These are phyloP conservation scores for Basidiobolus heterosporus DNA, from an alignment of 371 early-diverging fungal genomes.

Conservation along the genomic window DNA sequence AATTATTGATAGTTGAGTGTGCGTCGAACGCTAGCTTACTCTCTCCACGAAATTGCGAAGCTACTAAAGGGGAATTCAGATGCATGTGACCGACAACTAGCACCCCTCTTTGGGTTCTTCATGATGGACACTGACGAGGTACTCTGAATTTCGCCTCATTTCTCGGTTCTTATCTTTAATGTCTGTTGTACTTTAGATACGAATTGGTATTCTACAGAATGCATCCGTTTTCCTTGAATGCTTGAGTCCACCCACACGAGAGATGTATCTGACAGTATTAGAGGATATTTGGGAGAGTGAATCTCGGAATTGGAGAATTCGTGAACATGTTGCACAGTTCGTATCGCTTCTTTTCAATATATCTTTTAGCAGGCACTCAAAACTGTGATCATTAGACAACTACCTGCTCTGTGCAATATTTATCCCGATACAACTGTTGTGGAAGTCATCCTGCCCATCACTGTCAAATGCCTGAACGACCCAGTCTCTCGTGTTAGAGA, in stretches of 20 bases:
- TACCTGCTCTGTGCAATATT: conserved; percentile 22
- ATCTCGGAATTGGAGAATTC: conserved; percentile 27
- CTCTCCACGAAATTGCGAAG: conserved; percentile 32
- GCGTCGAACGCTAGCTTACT: conserved; percentile 33
- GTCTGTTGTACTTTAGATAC: background rate
- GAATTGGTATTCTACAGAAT: conserved; percentile 32
- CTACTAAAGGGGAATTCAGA: conserved; percentile 23
- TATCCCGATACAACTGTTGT: conserved; percentile 28
- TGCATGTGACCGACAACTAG: conserved; percentile 25
- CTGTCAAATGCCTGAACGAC: conserved; percentile 26
- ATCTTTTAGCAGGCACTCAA: background rate
- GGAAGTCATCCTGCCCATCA: conserved; percentile 27
- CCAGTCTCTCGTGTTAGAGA: conserved; percentile 29
- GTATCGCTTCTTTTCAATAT: background rate
- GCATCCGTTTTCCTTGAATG: conserved; percentile 27
- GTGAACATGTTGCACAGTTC: conserved; percentile 13
- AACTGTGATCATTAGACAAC: conserved; percentile 18
- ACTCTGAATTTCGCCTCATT: no score
- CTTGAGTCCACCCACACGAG: conserved; percentile 24
- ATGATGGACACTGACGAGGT: conserved; percentile 35
- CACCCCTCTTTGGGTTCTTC: conserved; percentile 30
- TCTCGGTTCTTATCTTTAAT: no score
- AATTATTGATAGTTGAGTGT: conserved; percentile 25
- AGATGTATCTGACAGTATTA: conserved; percentile 29
- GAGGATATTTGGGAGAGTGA: conserved; percentile 38